Conservation (phyloP, 2,329 filamentous ascomycete genomes). For the Aspergillus sp. region DNA sequence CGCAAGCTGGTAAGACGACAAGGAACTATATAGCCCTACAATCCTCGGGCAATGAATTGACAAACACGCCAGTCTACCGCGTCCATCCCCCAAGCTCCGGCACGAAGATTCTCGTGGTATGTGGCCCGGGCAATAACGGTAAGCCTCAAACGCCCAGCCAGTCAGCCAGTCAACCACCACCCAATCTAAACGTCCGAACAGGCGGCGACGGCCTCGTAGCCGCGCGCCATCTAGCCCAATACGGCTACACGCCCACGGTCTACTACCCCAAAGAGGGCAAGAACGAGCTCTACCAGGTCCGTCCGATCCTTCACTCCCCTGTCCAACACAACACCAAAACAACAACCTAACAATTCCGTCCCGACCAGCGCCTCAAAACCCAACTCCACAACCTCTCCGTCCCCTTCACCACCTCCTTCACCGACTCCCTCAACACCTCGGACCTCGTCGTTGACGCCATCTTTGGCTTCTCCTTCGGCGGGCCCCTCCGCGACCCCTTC, state of each 20-base stretch:
- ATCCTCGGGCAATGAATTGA: not conserved
- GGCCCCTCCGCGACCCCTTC: slow-evolving; percentile 88
- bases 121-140: slow-evolving; percentile 67
- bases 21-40: not conserved
- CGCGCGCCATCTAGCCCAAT: slow-evolving; percentile 81
- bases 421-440: slow-evolving; percentile 52
- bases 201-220: slow-evolving; percentile 92
- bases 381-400: slow-evolving; percentile 77
- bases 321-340: no score
- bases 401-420: slow-evolving; percentile 76
- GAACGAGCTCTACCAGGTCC: slow-evolving; percentile 78
- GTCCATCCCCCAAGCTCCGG: slow-evolving; percentile 69
- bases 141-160: slow-evolving; percentile 5
- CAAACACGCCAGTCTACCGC: slow-evolving; percentile 55
- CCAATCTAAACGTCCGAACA: no score
- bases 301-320: not conserved
- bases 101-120: slow-evolving; percentile 71
- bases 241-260: slow-evolving; percentile 78
- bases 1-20: slow-evolving; percentile 63
- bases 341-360: no score
- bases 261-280: slow-evolving; percentile 92
- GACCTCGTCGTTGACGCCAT: slow-evolving; percentile 88
- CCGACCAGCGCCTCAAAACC: slow-evolving; percentile 60
- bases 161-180: not conserved
- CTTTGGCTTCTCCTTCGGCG: slow-evolving; percentile 91